Evolutionary conservation across 768 basidiomycete genomes (phyloP).

Genomic region (Macrocybe gigantea): DNA sequence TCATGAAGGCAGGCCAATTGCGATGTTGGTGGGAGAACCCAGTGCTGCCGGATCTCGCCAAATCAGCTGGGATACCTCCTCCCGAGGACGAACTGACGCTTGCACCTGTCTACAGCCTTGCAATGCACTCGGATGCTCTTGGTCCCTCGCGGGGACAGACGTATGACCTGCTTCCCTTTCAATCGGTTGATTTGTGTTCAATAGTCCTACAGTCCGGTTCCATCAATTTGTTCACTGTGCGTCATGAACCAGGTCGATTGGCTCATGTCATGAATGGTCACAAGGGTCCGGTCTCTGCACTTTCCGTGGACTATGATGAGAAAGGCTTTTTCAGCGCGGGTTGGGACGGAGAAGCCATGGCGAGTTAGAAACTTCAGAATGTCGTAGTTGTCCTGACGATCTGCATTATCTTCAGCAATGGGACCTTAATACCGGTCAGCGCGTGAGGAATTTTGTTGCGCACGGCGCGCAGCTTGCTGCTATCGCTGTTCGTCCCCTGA

Average conservation of each 20-base stretch:
- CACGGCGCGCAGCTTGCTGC: constrained; percentile 84
- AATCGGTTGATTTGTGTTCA: constrained; percentile 2
- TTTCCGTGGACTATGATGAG: constrained; percentile 77
- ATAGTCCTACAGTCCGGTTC: constrained; percentile 61
- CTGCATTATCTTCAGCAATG: constrained; percentile 67
- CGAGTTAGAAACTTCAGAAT: constrained; percentile 30
- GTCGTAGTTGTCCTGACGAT: constrained; percentile 5
- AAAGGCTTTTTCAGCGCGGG: constrained; percentile 85
- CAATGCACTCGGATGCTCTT: constrained; percentile 92
- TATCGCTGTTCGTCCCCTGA: constrained; percentile 68
- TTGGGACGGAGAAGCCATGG: constrained; percentile 89
- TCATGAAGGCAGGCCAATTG: constrained; percentile 83
- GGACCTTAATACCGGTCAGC: constrained; percentile 91
- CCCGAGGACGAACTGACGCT: constrained; percentile 45
- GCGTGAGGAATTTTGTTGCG: constrained; percentile 67
- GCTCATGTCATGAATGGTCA: constrained; percentile 73
- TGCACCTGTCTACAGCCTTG: constrained; percentile 84
- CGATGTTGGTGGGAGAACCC: constrained; percentile 92
- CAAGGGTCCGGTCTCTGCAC: constrained; percentile 76
- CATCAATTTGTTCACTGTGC: constrained; percentile 88
- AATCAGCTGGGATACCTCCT: constrained; percentile 17
- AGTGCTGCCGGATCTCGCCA: constrained; percentile 20
- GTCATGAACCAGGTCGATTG: constrained; percentile 84
- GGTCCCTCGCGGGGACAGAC: constrained; percentile 84
- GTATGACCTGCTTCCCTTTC: constrained; percentile 41